Evolutionary conservation across 768 basidiomycete genomes (phyloP), one percentile per base, ranked within the genome.

Genomic region (Mycena indigotica): DNA sequence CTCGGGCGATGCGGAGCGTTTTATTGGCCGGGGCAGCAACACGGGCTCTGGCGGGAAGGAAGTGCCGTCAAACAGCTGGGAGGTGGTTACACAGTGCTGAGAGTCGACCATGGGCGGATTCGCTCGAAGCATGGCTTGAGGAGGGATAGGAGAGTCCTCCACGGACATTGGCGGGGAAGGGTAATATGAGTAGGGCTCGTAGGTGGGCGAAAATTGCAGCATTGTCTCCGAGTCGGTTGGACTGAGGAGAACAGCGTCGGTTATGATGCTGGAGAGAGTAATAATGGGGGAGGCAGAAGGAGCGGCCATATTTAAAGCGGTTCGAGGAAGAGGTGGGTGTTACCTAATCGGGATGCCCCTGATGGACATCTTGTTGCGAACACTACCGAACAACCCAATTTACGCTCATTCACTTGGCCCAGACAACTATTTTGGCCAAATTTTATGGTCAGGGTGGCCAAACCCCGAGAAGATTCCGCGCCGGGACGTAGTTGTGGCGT

Each of bases 1-100:
- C 28, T 77, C 68, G 8, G 80, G 77, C 51, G 75, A 77, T 4
- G 82, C 77, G 12, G 77, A 73, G 69, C 84, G 79, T 64, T 83
- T 78, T 52, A 67, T 63, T 48, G 72, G 66, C 32, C 72, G 72
- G 29, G 55, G 57, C 5, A 19, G 23, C 41, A 48, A 35, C 70
- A 69, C 19, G 69, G 70, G 59, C 70, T 66, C 17, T 72, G 62
- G 44, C 73, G 70, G 41, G 67, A 62, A 26, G 72, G 69, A 71
- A 3, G 78, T 72, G 59, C 86, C 78, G 70, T 89, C 87, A 70
- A 90, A 91, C 65, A 90, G 77, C 73, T 90, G 85, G 69, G 84
- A 82, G 16, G 88, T 90, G 29, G 88, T 81, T 15, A 90, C 70
- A 66, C 87, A 90, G 39, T 83, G 73, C 57, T 77, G 80, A 52